These are phyloP conservation scores for Ilex aquifolium DNA, from an alignment of 257 asterid species.

Conservation along the genomic window DNA sequence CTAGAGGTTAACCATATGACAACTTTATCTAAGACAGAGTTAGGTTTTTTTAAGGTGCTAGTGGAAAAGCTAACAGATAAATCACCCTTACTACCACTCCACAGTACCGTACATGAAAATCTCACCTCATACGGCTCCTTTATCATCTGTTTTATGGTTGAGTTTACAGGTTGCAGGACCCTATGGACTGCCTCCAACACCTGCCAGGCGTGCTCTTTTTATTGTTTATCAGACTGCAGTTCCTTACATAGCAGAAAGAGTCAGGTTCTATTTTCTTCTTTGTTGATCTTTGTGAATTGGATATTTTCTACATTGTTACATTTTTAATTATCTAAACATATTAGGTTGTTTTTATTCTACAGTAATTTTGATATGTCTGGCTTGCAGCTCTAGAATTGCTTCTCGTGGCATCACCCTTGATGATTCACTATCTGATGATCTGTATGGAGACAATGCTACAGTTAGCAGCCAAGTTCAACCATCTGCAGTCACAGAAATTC, in stretches of 20 bases:
- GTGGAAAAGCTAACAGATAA: too few species aligned
- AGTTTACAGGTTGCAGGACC: conserved; percentile 72
- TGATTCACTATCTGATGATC: conserved; percentile 54
- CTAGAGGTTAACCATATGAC: too few species aligned
- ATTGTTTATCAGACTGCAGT: conserved; percentile 86
- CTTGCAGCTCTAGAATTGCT: conserved; percentile 82
- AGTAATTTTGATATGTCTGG: conserved; percentile 17
- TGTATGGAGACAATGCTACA: conserved; percentile 21
- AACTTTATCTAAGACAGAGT: too few species aligned
- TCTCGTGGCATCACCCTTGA: conserved; percentile 66
- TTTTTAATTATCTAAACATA: conserved; percentile 3
- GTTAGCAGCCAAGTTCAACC: conserved; percentile 35
- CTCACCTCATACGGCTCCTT: background rate
- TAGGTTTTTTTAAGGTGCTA: too few species aligned
- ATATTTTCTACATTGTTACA: background rate
- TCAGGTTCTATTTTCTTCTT: conserved; percentile 43
- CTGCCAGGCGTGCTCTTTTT: conserved; percentile 89
- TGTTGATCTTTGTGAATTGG: background rate
- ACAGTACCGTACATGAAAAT: background rate
- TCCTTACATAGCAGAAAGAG: conserved; percentile 91
- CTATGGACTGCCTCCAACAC: conserved; percentile 89
- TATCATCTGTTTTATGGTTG: conserved; percentile 10
- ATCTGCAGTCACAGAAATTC: conserved; percentile 31
- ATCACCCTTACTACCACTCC: background rate
- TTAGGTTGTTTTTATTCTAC: conserved; percentile 2